These are phyloP conservation scores for Laguncularia racemosa DNA, from an alignment of 345 rosid genomes.

Conservation along the genomic window DNA sequence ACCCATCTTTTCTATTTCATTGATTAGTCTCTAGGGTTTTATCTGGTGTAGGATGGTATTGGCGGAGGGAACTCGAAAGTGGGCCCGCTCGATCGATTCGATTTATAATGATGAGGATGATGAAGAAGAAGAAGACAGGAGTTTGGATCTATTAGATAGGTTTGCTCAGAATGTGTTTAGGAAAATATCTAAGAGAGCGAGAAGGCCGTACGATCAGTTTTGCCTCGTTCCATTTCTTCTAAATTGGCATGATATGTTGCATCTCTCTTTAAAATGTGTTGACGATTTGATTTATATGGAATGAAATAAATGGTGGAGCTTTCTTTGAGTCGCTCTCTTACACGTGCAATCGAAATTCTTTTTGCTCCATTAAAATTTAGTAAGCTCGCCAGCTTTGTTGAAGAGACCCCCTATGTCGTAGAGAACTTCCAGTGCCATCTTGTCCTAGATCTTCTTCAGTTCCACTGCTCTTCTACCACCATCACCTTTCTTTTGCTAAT, in stretches of 20 bases:
- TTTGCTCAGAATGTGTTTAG: constrained; percentile 62
- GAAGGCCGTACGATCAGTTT: constrained; percentile 79
- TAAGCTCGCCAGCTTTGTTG: constrained; percentile 17
- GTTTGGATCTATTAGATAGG: constrained; percentile 69
- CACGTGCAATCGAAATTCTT: too few relatives aligned
- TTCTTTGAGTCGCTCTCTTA: too few relatives aligned
- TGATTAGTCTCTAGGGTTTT: background rate
- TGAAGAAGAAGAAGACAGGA: constrained; percentile 71
- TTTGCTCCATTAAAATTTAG: too few relatives aligned
- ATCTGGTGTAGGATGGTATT: constrained; percentile 20
- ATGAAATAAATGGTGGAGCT: too few relatives aligned
- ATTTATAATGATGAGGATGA: constrained; percentile 39
- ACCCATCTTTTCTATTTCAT: background rate
- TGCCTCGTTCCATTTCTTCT: constrained; percentile 58
- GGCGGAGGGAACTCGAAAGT: constrained; percentile 45
- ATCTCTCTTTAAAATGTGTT: too few relatives aligned
- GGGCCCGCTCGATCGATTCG: constrained; percentile 62
- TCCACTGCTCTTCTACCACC: too few relatives aligned
- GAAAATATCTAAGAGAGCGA: constrained; percentile 64
- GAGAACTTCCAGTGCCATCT: constrained; percentile 16
- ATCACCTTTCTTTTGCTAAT: too few relatives aligned
- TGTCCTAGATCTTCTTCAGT: constrained; percentile 15
- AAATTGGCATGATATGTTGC: constrained; percentile 31
- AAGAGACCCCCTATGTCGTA: constrained; percentile 10
- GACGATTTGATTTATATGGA: too few relatives aligned